Percentiles rank a stretch among this genome's conserved stretches.
Conservation (phyloP, 805 yeast species). For the Lipomyces sp. region DNA sequence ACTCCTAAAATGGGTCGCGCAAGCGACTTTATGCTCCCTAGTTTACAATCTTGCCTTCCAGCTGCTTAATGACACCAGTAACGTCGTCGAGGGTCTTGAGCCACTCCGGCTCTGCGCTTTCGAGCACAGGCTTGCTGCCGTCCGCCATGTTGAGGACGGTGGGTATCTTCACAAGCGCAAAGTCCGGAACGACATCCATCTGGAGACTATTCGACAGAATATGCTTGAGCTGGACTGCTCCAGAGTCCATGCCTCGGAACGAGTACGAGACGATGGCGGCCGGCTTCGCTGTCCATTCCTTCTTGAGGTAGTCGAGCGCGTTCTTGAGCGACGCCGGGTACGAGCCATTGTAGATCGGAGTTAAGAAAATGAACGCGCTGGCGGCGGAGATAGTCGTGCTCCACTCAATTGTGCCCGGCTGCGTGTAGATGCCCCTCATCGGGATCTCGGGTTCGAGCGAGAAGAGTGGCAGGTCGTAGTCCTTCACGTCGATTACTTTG, state of each 20-base stretch:
- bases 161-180: too few species aligned
- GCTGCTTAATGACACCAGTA: too few species aligned
- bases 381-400: neutral
- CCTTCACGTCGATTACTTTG: constrained; percentile 1
- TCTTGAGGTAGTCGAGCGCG: constrained; percentile 39
- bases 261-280: constrained; percentile 35
- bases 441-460: constrained; percentile 2
- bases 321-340: constrained; percentile 41
- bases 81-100: too few species aligned
- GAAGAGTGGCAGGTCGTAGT: constrained; percentile 4
- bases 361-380: constrained; percentile 37
- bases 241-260: neutral
- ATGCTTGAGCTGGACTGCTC: neutral
- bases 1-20: too few species aligned
- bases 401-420: constrained; percentile 3
- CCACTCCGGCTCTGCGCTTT: too few species aligned
- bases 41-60: too few species aligned
- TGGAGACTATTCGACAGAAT: neutral
- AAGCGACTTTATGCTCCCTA: too few species aligned
- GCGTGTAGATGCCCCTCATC: constrained; percentile 6
- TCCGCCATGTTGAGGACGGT: too few species aligned
- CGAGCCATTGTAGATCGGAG: constrained; percentile 43
- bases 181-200: neutral
- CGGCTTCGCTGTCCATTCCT: constrained; percentile 40
- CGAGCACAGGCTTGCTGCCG: too few species aligned